A percentile compares a stretch with the other conserved stretches of the same genome.
Evolutionary conservation across 2,329 filamentous ascomycete genomes (phyloP).

Genomic region (Hypoxylon sp.): DNA sequence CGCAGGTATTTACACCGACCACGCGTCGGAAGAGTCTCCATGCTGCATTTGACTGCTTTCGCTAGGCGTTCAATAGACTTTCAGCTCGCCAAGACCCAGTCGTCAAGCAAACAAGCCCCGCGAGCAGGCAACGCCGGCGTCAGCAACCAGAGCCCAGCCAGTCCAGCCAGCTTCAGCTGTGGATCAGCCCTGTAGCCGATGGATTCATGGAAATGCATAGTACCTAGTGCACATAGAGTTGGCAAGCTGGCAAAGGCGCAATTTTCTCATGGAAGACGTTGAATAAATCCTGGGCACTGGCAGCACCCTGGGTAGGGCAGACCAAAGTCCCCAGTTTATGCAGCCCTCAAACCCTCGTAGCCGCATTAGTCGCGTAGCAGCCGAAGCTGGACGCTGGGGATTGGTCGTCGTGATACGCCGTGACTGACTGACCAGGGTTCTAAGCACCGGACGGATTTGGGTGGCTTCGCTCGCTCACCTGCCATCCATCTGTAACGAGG

Average conservation of each 20-base stretch:
- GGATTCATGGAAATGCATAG: not conserved
- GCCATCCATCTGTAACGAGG: not conserved
- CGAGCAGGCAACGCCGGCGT: not conserved
- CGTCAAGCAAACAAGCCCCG: not conserved
- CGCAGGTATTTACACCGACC: slow-evolving; percentile 1
- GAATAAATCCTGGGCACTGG: not conserved
- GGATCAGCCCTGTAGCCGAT: not conserved
- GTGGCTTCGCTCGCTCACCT: slow-evolving; percentile 1
- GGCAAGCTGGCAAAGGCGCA: slow-evolving; percentile 5
- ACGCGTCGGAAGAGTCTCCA: slow-evolving; percentile 3
- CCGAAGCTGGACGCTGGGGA: not conserved
- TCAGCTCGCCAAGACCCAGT: slow-evolving; percentile 14
- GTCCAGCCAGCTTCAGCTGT: slow-evolving; percentile 11
- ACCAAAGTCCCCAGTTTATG: slow-evolving; percentile 1
- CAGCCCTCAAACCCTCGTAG: slow-evolving; percentile 8
- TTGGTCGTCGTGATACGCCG: slow-evolving; percentile 11
- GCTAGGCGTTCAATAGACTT: slow-evolving; percentile 5
- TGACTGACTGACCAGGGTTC: slow-evolving; percentile 1
- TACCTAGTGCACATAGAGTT: too few relatives aligned
- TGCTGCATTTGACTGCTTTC: slow-evolving; percentile 1
- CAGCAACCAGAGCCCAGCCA: not conserved
- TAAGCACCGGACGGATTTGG: slow-evolving; percentile 6
- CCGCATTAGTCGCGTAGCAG: slow-evolving; percentile 17
- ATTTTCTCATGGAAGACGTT: not conserved
- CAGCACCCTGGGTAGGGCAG: too few relatives aligned